Base-by-base conservation (phyloP, 2,329 filamentous ascomycete genomes). In the Stenocarpella maydis region DNA sequence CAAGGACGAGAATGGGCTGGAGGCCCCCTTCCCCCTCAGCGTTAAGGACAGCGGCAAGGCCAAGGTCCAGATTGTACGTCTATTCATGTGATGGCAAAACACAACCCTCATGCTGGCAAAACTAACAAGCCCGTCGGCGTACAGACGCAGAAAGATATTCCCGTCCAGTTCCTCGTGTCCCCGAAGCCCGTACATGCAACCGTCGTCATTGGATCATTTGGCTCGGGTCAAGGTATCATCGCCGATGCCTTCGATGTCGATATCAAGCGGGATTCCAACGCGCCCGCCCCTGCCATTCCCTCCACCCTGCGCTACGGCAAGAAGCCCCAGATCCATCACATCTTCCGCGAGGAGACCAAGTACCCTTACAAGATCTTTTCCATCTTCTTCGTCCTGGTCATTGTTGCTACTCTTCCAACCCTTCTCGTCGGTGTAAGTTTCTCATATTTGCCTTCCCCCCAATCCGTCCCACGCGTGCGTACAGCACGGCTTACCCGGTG, bases 21-120 rank as follows among this genome's bases (percentile, higher is more conserved):
- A 98, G 80, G 91, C 94, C 28, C 94, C 95, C 1, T 97, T 95
- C 76, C 90, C 94, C 1, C 86, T 99, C 75, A 90, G 83, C 14
- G 84, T 97, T 58, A 97, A 97, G 83, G 92, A 96, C 12, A 94
- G 86, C 76, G 96, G 96, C 74, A 97, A 97, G 82, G 94, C 88
- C 26, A 90, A 90, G 67, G 86, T 97, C 39, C 92, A 97, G 75
- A 84, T 99, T 80, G 95, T 98, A 87, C 73, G 91, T 84, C 39
- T 34, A n/a, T 39, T 65, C 7, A 69, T 69, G 43, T 39, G 17
- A 31, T 31, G n/a, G 31, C 47, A 64, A 55, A 53, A 37, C 63
- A 21, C 21, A 10, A 10, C 15, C 43, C 37, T 19, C 41, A 58
- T 31, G 2, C 47, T 21, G 28, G 12, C 19, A 24, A 8, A 39